phyloP scores from a whole-genome alignment of 1,284 basidiomycete genomes.

The Rhodotorula sp. region DNA sequence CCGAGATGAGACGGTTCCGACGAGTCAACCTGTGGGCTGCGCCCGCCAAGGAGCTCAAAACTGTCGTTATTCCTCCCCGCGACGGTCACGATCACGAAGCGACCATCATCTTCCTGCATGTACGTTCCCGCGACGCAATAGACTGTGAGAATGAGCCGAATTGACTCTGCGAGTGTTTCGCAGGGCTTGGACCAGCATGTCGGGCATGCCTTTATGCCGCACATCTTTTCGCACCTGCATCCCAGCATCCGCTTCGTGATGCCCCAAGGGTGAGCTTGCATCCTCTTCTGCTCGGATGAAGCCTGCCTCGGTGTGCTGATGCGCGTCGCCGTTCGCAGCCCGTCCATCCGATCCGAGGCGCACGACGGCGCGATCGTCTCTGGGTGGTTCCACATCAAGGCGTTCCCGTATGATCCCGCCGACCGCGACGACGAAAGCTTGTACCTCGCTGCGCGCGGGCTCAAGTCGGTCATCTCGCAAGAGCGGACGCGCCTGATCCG shows the following conservation, averaged over 20 bases:
- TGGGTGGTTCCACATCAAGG: slow-evolving; percentile 38
- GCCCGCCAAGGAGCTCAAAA: not conserved
- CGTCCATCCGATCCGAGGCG: not conserved
- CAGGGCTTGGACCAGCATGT: slow-evolving; percentile 29
- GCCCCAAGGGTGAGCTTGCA: slow-evolving; percentile 27
- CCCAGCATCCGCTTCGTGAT: slow-evolving; percentile 32
- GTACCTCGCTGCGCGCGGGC: slow-evolving; percentile 20
- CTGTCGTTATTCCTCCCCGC: not conserved
- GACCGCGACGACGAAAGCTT: slow-evolving; percentile 20
- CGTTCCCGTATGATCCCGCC: slow-evolving; percentile 25
- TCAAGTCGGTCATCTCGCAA: slow-evolving; percentile 27
- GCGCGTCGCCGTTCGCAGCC: not conserved
- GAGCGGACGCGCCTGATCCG: slow-evolving; percentile 33
- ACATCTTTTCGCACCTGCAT: slow-evolving; percentile 3
- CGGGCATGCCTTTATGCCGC: slow-evolving; percentile 18
- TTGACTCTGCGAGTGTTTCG: not conserved
- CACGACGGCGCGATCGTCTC: slow-evolving; percentile 4
- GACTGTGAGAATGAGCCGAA: too few relatives aligned
- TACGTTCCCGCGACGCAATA: not conserved
- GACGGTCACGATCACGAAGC: slow-evolving; percentile 14
- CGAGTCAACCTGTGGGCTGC: slow-evolving; percentile 12
- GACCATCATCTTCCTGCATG: slow-evolving; percentile 35
- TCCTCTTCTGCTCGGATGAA: not conserved
- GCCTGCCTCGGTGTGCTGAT: not conserved
- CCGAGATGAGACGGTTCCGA: not conserved